Evolutionary conservation across 1,284 basidiomycete genomes (phyloP).

Genomic region (Exobasidium cylindrosporum): DNA sequence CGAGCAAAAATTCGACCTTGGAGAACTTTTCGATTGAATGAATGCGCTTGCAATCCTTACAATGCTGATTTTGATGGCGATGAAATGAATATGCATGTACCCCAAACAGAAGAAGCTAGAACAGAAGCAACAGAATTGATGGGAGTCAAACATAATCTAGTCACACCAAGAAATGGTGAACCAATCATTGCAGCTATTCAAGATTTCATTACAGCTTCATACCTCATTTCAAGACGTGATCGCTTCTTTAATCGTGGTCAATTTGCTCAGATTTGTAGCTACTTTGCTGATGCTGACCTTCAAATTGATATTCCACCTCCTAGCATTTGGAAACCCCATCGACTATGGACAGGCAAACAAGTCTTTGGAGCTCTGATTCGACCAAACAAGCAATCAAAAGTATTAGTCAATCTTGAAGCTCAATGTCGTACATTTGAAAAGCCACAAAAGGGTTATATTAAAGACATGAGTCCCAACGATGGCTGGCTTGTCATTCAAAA

Average conservation of each 20-base stretch:
- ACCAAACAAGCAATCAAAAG: slow-evolving; percentile 77
- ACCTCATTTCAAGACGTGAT: slow-evolving; percentile 87
- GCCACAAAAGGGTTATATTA: slow-evolving; percentile 63
- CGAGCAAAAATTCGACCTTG: slow-evolving; percentile 92
- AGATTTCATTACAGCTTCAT: slow-evolving; percentile 65
- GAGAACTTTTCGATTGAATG: slow-evolving; percentile 94
- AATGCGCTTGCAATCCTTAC: slow-evolving; percentile 99
- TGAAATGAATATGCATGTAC: slow-evolving; percentile 98
- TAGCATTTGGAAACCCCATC: slow-evolving; percentile 85
- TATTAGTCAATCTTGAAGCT: slow-evolving; percentile 84
- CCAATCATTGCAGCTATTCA: slow-evolving; percentile 54
- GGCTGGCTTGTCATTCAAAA: slow-evolving; percentile 97
- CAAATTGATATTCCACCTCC: slow-evolving; percentile 95
- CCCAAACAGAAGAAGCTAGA: slow-evolving; percentile 96
- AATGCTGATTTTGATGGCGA: slow-evolving; percentile 99
- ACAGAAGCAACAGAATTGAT: slow-evolving; percentile 97
- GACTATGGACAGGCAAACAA: slow-evolving; percentile 98
- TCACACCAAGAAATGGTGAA: slow-evolving; percentile 61
- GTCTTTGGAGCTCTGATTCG: slow-evolving; percentile 95
- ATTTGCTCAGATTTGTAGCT: slow-evolving; percentile 94
- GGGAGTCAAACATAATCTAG: slow-evolving; percentile 95
- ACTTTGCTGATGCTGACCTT: slow-evolving; percentile 83
- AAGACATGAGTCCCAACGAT: slow-evolving; percentile 92
- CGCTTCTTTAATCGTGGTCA: slow-evolving; percentile 89
- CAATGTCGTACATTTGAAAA: slow-evolving; percentile 93